phyloP scores from a whole-genome alignment of 2,329 filamentous ascomycete genomes.

The Aspergillus viridinutans region DNA sequence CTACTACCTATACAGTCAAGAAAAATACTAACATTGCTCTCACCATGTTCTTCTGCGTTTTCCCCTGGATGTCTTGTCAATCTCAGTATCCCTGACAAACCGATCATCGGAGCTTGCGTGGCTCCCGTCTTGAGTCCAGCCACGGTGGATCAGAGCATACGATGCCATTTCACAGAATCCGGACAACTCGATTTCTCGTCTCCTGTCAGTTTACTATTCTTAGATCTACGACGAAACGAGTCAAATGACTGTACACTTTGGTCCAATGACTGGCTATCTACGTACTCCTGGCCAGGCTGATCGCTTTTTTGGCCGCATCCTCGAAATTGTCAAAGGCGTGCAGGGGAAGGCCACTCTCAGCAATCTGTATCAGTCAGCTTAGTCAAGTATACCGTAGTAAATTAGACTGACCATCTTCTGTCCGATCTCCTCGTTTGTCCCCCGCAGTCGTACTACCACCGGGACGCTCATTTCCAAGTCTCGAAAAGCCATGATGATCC shows the following conservation, averaged over 20 bases:
- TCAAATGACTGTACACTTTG: no score
- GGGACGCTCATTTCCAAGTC: constrained; percentile 64
- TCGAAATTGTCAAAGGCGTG: constrained; percentile 72
- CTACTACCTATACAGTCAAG: neutral
- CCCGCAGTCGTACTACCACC: constrained; percentile 71
- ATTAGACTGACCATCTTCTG: constrained; percentile 54
- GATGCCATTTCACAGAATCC: neutral
- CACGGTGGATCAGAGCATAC: neutral
- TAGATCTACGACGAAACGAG: neutral
- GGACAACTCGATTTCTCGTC: neutral
- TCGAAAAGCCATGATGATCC: constrained; percentile 67
- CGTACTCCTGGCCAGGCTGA: constrained; percentile 48
- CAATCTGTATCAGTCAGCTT: constrained; percentile 45
- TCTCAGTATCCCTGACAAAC: neutral
- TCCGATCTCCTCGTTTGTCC: constrained; percentile 68
- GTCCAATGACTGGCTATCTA: neutral
- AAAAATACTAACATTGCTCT: neutral
- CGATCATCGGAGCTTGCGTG: neutral
- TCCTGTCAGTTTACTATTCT: neutral
- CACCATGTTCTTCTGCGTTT: neutral
- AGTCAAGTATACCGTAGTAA: constrained; percentile 1
- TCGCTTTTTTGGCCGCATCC: constrained; percentile 64
- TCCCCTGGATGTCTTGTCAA: neutral
- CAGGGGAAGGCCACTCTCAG: constrained; percentile 62
- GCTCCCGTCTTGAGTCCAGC: neutral